A percentile compares a stretch with the other conserved stretches of the same genome.
phyloP scores from a whole-genome alignment of 1,139 yeast species.

The Taiozyma sp. region DNA sequence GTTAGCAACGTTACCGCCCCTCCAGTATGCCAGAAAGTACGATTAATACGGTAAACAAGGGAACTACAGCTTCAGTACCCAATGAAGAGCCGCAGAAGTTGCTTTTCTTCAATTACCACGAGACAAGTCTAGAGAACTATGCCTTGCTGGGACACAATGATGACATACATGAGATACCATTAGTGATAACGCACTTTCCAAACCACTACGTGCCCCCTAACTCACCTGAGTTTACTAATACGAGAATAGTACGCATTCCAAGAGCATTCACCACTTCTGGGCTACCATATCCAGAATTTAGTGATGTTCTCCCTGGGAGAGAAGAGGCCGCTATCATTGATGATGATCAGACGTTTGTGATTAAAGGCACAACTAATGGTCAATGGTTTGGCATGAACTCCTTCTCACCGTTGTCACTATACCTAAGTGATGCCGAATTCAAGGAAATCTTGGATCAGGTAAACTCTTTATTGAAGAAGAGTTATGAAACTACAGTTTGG shows the following conservation, averaged over 20 bases:
- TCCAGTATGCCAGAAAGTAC: background rate
- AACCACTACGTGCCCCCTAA: conserved; percentile 37
- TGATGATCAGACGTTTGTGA: conserved; percentile 24
- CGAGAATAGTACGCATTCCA: conserved; percentile 64
- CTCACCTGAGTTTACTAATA: conserved; percentile 30
- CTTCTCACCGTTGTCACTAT: conserved; percentile 46
- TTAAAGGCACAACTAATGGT: conserved; percentile 36
- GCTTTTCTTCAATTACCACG: conserved; percentile 65
- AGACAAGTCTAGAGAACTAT: conserved; percentile 39
- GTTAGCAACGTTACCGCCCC: background rate
- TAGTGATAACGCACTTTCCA: conserved; percentile 63
- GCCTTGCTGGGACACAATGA: conserved; percentile 7
- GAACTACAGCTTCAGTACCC: conserved; percentile 4
- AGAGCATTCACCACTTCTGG: conserved; percentile 35
- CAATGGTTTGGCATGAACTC: conserved; percentile 48
- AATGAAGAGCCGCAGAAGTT: conserved; percentile 15
- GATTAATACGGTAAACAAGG: conserved; percentile 10
- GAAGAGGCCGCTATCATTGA: conserved; percentile 61
- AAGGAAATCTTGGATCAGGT: conserved; percentile 35
- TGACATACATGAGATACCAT: conserved; percentile 25
- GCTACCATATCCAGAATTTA: conserved; percentile 49
- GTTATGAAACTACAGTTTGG: conserved; percentile 34
- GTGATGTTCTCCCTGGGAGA: conserved; percentile 50
- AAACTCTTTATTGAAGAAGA: conserved; percentile 38
- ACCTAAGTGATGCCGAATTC: conserved; percentile 35